These are phyloP conservation scores for Podosphaera aphanis DNA, from an alignment of 2,329 filamentous ascomycete species.

Conservation along the genomic window DNA sequence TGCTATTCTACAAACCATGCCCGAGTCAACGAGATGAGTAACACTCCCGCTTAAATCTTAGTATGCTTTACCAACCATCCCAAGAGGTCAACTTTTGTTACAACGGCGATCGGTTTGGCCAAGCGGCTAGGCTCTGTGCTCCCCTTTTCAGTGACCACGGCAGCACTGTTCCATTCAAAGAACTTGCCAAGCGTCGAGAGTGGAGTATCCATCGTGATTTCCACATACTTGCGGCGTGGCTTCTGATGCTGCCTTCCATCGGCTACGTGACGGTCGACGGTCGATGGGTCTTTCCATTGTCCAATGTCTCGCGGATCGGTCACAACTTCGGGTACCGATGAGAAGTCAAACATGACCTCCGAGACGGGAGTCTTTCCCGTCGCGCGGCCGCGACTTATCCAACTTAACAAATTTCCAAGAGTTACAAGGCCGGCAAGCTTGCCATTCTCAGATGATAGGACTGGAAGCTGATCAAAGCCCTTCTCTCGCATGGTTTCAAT, in stretches of 20 bases:
- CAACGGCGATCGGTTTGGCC: slow-evolving; percentile 64
- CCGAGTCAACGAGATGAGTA: no score
- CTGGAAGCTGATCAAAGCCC: slow-evolving; percentile 91
- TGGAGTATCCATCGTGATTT: slow-evolving; percentile 80
- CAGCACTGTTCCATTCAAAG: slow-evolving; percentile 94
- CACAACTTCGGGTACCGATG: slow-evolving; percentile 64
- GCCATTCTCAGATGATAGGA: slow-evolving; percentile 44
- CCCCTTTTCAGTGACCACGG: slow-evolving; percentile 65
- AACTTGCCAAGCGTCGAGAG: slow-evolving; percentile 69
- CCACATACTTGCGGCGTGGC: slow-evolving; percentile 52
- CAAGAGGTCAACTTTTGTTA: slow-evolving; percentile 88
- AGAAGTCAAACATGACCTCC: slow-evolving; percentile 94
- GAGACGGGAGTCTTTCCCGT: slow-evolving; percentile 48
- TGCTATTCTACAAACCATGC: no score
- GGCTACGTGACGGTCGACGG: slow-evolving; percentile 11
- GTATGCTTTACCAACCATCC: slow-evolving; percentile 66
- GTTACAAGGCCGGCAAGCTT: slow-evolving; percentile 82
- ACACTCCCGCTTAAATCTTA: slow-evolving; percentile 7
- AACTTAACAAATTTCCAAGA: slow-evolving; percentile 78
- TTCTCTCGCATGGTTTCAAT: slow-evolving; percentile 97
- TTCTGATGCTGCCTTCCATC: slow-evolving; percentile 19
- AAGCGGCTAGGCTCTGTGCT: slow-evolving; percentile 23
- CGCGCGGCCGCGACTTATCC: slow-evolving; percentile 66
- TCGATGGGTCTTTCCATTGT: slow-evolving; percentile 13
- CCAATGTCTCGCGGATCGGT: slow-evolving; percentile 57